Evolutionary conservation across 352 stramenopile genomes (phyloP).

Genomic region (Phytophthora pini): DNA sequence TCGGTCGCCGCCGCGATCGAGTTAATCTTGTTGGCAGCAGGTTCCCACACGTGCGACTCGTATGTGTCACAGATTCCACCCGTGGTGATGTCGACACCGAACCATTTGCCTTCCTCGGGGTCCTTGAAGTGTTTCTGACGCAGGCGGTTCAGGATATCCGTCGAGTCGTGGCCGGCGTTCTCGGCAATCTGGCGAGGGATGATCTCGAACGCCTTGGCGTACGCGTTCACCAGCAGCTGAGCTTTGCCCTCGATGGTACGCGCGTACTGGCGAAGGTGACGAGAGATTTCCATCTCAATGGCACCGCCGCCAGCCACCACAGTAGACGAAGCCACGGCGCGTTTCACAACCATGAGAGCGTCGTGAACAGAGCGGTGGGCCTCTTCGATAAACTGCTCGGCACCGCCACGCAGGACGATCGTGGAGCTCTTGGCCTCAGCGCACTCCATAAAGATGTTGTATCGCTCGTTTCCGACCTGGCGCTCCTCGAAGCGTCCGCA

Average conservation of each 20-base stretch:
- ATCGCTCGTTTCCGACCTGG: constrained; percentile 97
- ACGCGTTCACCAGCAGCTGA: constrained; percentile 96
- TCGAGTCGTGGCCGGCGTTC: constrained; percentile 99
- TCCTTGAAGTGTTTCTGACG: constrained; percentile 97
- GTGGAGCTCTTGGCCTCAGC: constrained; percentile 95
- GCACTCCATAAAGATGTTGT: constrained; percentile 99
- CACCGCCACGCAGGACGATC: constrained; percentile 97
- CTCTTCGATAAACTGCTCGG: constrained; percentile 99
- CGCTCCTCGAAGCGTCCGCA: constrained; percentile 98
- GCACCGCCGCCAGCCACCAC: constrained; percentile 93
- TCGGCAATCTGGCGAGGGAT: constrained; percentile 98
- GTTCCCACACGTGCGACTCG: constrained; percentile 98
- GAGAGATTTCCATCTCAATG: constrained; percentile 95
- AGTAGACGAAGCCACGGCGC: constrained; percentile 90
- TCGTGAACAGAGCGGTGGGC: constrained; percentile 98
- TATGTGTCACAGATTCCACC: constrained; percentile 98
- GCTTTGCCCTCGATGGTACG: constrained; percentile 98
- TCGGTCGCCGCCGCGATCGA: constrained; percentile 96
- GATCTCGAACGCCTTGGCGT: constrained; percentile 98
- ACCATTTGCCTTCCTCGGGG: constrained; percentile 94
- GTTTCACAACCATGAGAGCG: constrained; percentile 99
- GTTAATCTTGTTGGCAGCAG: constrained; percentile 99
- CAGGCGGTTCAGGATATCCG: constrained; percentile 97
- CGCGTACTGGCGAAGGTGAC: constrained; percentile 91
- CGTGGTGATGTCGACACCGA: constrained; percentile 98